phyloP scores from a whole-genome alignment of 2,329 filamentous ascomycete genomes.

The Apiospora saccharicola region DNA sequence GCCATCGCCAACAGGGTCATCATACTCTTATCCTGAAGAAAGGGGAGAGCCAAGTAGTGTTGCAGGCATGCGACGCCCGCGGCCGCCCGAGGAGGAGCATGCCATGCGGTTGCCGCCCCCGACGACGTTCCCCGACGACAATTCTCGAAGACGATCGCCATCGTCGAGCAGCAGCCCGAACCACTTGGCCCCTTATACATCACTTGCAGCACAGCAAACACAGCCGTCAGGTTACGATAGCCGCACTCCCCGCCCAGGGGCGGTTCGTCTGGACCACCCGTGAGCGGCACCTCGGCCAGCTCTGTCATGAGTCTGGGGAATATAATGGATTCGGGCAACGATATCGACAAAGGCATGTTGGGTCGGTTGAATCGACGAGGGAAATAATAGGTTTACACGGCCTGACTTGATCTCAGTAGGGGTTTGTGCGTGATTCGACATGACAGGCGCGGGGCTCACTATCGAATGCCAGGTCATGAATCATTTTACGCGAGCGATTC shows the following conservation, averaged over 20 bases:
- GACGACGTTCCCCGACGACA: slow-evolving; percentile 53
- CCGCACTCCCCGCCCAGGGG: slow-evolving; percentile 49
- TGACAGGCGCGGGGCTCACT: background rate
- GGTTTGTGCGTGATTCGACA: background rate
- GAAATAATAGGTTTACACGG: slow-evolving; percentile 5
- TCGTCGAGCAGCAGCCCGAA: slow-evolving; percentile 60
- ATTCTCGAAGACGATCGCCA: slow-evolving; percentile 59
- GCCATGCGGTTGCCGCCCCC: slow-evolving; percentile 56
- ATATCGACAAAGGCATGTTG: slow-evolving; percentile 65
- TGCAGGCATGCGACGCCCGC: slow-evolving; percentile 45
- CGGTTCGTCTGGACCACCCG: slow-evolving; percentile 46
- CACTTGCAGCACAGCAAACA: slow-evolving; percentile 38
- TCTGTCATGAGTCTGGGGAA: slow-evolving; percentile 64
- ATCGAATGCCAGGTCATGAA: background rate
- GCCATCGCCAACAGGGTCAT: slow-evolving; percentile 47
- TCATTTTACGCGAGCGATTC: slow-evolving; percentile 21
- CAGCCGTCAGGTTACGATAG: slow-evolving; percentile 42
- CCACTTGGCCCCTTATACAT: slow-evolving; percentile 49
- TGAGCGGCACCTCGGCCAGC: slow-evolving; percentile 46
- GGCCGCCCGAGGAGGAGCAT: slow-evolving; percentile 44
- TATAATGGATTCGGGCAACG: slow-evolving; percentile 54
- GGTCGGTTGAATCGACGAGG: slow-evolving; percentile 54
- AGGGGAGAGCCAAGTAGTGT: slow-evolving; percentile 40
- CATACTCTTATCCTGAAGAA: slow-evolving; percentile 47
- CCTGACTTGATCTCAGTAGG: background rate